A percentile compares a stretch with the other conserved stretches of the same genome.
Evolutionary conservation across 192 early-diverging fungal genomes (phyloP).

Genomic region (Polychytrium aggregatum): DNA sequence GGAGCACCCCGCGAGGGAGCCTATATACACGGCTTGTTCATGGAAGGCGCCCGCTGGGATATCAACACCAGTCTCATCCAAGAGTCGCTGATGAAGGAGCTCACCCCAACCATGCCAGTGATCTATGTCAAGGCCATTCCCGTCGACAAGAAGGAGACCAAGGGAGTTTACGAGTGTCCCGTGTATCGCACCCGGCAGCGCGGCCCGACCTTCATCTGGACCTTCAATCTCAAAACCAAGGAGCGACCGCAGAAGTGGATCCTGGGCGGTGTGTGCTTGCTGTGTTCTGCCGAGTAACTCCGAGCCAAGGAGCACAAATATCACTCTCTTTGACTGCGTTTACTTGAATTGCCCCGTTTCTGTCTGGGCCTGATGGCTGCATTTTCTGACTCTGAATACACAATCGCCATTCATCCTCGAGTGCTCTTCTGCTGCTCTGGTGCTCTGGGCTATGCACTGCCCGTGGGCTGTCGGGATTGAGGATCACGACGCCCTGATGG

Average conservation of each 20-base stretch:
- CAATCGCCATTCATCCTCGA: no score
- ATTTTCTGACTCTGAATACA: no score
- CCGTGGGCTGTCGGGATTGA: no score
- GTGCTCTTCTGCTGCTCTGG: no score
- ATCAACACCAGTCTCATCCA: constrained; percentile 52
- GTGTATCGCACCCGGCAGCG: constrained; percentile 48
- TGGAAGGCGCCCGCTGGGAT: constrained; percentile 60
- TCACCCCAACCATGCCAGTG: constrained; percentile 54
- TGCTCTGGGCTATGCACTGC: no score
- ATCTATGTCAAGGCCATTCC: constrained; percentile 56
- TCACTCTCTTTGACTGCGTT: no score
- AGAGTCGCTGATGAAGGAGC: constrained; percentile 48
- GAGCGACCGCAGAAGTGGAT: constrained; percentile 55
- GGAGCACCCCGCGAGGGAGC: constrained; percentile 52
- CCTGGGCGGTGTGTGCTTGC: constrained; percentile 43
- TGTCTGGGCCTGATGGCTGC: no score
- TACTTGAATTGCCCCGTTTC: no score
- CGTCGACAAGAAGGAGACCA: constrained; percentile 52
- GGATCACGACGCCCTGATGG: no score
- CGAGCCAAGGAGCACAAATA: no score
- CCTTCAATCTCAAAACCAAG: constrained; percentile 56
- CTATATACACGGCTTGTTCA: constrained; percentile 49
- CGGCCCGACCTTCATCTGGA: constrained; percentile 56
- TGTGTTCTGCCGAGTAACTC: constrained; percentile 36
- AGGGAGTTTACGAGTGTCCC: constrained; percentile 56